These are phyloP conservation scores for Acanthamoeba royreba DNA, from an alignment of 208 protist species.

Conservation along the genomic window DNA sequence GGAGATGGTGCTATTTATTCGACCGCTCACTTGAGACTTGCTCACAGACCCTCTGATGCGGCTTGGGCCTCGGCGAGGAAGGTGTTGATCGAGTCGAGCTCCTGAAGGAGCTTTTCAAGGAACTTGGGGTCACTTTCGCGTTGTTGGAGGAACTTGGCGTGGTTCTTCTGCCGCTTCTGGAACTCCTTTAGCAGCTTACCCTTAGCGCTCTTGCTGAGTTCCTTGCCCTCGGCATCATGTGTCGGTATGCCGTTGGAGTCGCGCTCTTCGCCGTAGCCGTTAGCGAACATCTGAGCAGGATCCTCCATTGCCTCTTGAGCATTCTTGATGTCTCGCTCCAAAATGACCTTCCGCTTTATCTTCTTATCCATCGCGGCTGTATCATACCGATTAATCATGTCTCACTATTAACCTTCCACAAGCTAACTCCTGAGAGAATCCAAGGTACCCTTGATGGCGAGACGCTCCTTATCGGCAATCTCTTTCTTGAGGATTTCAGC, in stretches of 20 bases:
- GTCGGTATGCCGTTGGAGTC: slow-evolving; percentile 72
- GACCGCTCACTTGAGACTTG: too few species aligned
- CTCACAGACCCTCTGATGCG: not conserved
- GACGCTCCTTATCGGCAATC: not conserved
- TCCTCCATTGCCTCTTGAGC: not conserved
- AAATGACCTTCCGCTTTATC: slow-evolving; percentile 8
- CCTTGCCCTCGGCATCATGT: slow-evolving; percentile 66
- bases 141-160: slow-evolving; percentile 54
- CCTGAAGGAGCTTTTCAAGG: not conserved
- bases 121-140: not conserved
- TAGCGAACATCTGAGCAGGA: slow-evolving; percentile 48
- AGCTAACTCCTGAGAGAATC: not conserved
- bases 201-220: slow-evolving; percentile 60
- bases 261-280: slow-evolving; percentile 57
- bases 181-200: slow-evolving; percentile 63
- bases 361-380: not conserved
- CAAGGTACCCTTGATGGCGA: not conserved
- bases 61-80: not conserved
- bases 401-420: not conserved
- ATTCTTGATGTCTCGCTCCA: slow-evolving; percentile 25
- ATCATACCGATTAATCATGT: not conserved
- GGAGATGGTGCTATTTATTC: too few species aligned
- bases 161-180: slow-evolving; percentile 65
- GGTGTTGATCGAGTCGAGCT: not conserved
- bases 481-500: not conserved